Evolutionary conservation across 1,284 basidiomycete genomes (phyloP), one percentile per base, ranked within the genome.

Genomic region (Ganoderma leucocontextum): DNA sequence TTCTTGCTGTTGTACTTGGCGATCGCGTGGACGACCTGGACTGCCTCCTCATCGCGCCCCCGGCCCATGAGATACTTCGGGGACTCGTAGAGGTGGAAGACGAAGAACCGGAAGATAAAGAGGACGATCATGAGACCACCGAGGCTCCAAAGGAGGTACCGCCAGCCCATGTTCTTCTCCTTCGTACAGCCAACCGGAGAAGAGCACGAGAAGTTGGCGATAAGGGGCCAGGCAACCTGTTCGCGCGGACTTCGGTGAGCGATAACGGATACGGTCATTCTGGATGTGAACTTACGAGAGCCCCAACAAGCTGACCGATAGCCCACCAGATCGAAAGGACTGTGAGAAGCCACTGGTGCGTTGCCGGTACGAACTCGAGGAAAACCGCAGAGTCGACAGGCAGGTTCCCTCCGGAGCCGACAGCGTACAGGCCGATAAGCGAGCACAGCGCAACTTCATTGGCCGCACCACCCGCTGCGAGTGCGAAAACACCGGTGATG

Each of bases 361-460:
- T 85, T 0, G 83, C 85, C 0, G 89, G 89, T 3, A 88, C 76
- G 67, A 89, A 86, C 71, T 89, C 87, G 19, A 95, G 83, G 75
- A 93, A 92, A 59, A 95, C 89, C 0, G 91, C 89, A 19, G 91
- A 91, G 77, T 95, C 93, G 7, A 95, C 91, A 0, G 93, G 89
- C 57, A 91, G 76, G 74, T 92, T 92, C n/a, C 89, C 89, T 52
- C 86, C 93, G 1, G 89, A 91, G 4, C 90, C 89, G 7, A 90
- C 78, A 2, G 86, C 87, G 82, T 87, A 87, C 2, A 87, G 78
- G 0, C 88, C 85, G 0, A 85, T 80, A 41, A 91, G 79, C 0
- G 85, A 82, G 60, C 84, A 85, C 17, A 92, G 79, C 0, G 85
- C 80, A 47, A 85, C 70, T 63, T 79, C 86, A 69, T 87, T 85